These are phyloP conservation scores for Ceriops decandra DNA, from an alignment of 345 rosid species.

Conservation along the genomic window DNA sequence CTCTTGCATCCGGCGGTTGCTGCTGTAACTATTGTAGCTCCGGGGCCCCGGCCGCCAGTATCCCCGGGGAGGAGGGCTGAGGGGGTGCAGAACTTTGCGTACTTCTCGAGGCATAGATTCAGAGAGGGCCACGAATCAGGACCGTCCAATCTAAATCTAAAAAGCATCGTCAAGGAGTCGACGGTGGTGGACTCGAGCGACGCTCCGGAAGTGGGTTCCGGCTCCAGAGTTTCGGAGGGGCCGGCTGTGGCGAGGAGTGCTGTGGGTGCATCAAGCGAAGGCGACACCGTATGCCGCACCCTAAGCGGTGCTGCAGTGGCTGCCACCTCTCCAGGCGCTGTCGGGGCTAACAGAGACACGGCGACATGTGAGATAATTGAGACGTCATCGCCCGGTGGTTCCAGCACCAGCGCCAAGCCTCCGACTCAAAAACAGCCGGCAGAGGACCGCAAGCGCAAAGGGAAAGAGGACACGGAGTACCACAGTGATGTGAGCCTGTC, in stretches of 20 bases:
- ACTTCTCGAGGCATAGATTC: constrained; percentile 48
- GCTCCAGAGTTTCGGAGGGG: constrained; percentile 42
- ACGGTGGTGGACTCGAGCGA: constrained; percentile 62
- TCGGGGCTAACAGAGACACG: constrained; percentile 16
- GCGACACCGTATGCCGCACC: constrained; percentile 27
- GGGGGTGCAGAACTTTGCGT: constrained; percentile 49
- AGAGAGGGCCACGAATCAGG: constrained; percentile 32
- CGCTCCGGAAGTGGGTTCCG: constrained; percentile 33
- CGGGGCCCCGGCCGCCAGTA: constrained; percentile 43
- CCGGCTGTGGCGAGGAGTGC: constrained; percentile 18
- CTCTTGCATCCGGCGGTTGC: constrained; percentile 5
- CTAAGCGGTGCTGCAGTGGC: constrained; percentile 25
- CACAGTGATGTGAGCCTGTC: constrained; percentile 61
- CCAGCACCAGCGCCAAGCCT: constrained; percentile 56
- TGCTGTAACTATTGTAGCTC: neutral
- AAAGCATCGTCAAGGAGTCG: constrained; percentile 42
- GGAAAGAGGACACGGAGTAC: constrained; percentile 47
- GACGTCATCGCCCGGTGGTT: constrained; percentile 48
- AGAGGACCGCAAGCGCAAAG: constrained; percentile 69
- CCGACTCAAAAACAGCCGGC: constrained; percentile 29
- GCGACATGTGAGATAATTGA: constrained; percentile 41
- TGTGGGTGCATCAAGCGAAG: constrained; percentile 28
- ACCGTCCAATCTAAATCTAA: constrained; percentile 42
- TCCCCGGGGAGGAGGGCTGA: constrained; percentile 40
- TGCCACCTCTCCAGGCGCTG: constrained; percentile 23